phyloP scores from a whole-genome alignment of 257 asterid species.

The Linaria vulgaris region DNA sequence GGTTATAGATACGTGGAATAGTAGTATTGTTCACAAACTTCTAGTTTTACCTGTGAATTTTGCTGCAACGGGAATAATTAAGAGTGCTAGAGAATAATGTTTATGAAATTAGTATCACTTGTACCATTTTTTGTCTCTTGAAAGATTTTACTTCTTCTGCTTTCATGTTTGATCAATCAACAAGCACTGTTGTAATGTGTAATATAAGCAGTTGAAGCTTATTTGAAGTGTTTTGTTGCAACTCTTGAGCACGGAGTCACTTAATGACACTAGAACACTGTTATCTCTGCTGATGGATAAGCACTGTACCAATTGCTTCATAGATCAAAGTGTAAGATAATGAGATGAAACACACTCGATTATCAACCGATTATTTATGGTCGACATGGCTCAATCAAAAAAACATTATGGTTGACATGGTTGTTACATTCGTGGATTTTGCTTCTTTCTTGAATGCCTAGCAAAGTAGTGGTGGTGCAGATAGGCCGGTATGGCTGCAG shows the following conservation, averaged over 20 bases:
- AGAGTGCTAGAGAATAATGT: slow-evolving; percentile 30
- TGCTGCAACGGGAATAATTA: slow-evolving; percentile 29
- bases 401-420: no score
- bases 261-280: background rate
- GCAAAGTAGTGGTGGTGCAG: no score
- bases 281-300: background rate
- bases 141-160: background rate
- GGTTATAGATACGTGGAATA: slow-evolving; percentile 32
- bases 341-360: no score
- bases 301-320: background rate
- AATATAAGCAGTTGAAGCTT: background rate
- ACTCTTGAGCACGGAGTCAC: background rate
- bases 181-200: slow-evolving; percentile 1
- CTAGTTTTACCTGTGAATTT: slow-evolving; percentile 32
- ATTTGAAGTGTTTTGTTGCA: background rate
- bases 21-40: slow-evolving; percentile 30
- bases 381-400: no score
- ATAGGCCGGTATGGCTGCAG: no score
- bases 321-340: background rate
- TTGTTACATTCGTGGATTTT: no score
- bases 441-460: no score
- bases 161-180: background rate
- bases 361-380: no score
- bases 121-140: background rate
- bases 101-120: slow-evolving; percentile 20